Percentiles rank a stretch among this genome's conserved stretches.
phyloP scores from a whole-genome alignment of 176 grass and related monocot genomes.

The bread wheat (Triticum aestivum) region DNA sequence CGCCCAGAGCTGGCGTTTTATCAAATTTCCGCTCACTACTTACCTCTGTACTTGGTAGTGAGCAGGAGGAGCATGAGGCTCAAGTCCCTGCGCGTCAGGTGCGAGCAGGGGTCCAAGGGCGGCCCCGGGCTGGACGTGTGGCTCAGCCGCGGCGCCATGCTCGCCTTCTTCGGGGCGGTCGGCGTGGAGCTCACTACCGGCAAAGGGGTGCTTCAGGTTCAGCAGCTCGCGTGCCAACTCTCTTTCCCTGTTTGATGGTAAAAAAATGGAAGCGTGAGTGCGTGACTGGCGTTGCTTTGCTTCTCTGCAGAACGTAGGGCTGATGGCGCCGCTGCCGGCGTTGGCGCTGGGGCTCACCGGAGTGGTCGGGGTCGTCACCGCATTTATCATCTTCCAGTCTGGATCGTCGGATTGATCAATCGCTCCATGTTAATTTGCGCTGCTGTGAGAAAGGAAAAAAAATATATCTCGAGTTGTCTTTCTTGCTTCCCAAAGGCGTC shows the following conservation, averaged over 20 bases:
- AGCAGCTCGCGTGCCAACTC: neutral
- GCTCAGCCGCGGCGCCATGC: slow-evolving; percentile 80
- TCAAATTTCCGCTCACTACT: neutral
- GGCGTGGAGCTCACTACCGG: slow-evolving; percentile 64
- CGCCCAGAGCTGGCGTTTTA: neutral
- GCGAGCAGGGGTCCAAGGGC: slow-evolving; percentile 64
- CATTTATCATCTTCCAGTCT: slow-evolving; percentile 77
- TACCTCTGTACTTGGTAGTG: neutral
- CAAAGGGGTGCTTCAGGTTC: slow-evolving; percentile 78
- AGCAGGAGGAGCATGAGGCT: slow-evolving; percentile 17
- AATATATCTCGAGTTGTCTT: neutral
- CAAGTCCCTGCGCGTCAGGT: slow-evolving; percentile 48
- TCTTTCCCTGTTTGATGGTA: neutral
- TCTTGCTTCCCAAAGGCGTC: neutral
- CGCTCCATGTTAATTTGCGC: neutral
- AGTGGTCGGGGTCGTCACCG: slow-evolving; percentile 47
- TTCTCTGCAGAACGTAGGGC: slow-evolving; percentile 60
- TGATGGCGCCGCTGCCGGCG: slow-evolving; percentile 54
- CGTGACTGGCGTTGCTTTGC: too few species aligned
- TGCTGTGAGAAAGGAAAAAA: neutral
- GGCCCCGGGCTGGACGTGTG: slow-evolving; percentile 62
- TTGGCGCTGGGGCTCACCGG: slow-evolving; percentile 61
- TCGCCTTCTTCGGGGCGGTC: slow-evolving; percentile 55
- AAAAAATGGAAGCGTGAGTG: neutral
- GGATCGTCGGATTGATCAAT: slow-evolving; percentile 45